Evolutionary conservation across 2,329 filamentous ascomycete genomes (phyloP).

Genomic region (Clarireedia hainanense): DNA sequence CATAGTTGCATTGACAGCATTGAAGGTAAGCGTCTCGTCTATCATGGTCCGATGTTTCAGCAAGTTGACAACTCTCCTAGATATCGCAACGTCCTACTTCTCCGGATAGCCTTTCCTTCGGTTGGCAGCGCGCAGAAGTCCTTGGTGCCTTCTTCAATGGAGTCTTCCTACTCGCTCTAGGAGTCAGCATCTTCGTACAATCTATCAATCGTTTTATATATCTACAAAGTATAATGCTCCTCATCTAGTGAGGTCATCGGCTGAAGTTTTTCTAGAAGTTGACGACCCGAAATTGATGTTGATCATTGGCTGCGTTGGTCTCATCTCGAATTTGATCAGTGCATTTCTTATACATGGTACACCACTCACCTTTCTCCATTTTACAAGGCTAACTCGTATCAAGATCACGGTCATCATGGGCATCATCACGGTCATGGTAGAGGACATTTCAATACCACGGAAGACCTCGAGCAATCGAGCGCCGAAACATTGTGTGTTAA

Average conservation of each 20-base stretch:
- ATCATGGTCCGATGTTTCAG: neutral
- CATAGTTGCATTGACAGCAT: conserved; percentile 55
- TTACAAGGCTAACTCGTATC: neutral
- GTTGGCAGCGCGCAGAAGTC: conserved; percentile 68
- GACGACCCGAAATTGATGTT: conserved; percentile 59
- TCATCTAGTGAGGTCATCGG: neutral
- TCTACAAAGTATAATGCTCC: conserved; percentile 39
- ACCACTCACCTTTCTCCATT: neutral
- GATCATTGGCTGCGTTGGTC: conserved; percentile 60
- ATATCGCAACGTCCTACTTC: conserved; percentile 48
- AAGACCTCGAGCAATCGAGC: conserved; percentile 7
- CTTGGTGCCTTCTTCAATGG: conserved; percentile 78
- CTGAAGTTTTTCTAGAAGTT: conserved; percentile 39
- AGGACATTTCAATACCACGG: neutral
- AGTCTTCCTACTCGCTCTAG: conserved; percentile 63
- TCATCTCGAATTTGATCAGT: conserved; percentile 60
- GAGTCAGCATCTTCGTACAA: conserved; percentile 65
- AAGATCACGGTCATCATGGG: conserved; percentile 14
- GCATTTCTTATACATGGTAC: conserved; percentile 57
- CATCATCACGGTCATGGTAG: neutral
- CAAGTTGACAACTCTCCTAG: conserved; percentile 32
- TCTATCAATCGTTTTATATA: conserved; percentile 63
- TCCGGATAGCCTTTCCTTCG: conserved; percentile 57
- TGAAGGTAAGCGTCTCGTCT: conserved; percentile 40
- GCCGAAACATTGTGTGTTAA: neutral